These are phyloP conservation scores for Amanita rubescens DNA, from an alignment of 768 basidiomycete species.

Conservation along the genomic window DNA sequence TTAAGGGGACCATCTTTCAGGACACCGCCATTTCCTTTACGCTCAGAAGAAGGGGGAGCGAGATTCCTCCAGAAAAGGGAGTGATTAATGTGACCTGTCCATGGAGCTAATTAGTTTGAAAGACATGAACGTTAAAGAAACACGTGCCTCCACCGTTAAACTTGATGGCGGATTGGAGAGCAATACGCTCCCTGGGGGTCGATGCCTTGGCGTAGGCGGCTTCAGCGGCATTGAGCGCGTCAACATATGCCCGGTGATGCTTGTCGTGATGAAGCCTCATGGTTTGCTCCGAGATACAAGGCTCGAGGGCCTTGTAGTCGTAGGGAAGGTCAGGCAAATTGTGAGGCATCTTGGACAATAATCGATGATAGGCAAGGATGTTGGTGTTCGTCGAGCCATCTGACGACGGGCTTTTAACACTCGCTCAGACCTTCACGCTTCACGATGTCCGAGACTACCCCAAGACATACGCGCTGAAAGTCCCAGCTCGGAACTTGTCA, in stretches of 20 bases:
- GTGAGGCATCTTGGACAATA: constrained; percentile 31
- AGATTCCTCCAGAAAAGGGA: constrained; percentile 96
- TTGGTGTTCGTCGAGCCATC: no score
- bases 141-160: constrained; percentile 91
- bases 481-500: not conserved
- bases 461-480: not conserved
- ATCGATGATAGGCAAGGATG: not conserved
- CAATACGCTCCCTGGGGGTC: constrained; percentile 75
- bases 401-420: not conserved
- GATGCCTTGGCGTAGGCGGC: constrained; percentile 57
- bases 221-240: constrained; percentile 87
- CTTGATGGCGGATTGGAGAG: constrained; percentile 83
- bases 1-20: constrained; percentile 64
- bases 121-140: not conserved
- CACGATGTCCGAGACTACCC: not conserved
- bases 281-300: constrained; percentile 84
- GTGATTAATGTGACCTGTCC: constrained; percentile 82
- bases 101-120: not conserved
- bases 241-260: constrained; percentile 94
- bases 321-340: constrained; percentile 71
- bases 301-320: constrained; percentile 84
- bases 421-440: not conserved
- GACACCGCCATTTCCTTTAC: constrained; percentile 54
- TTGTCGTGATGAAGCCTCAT: constrained; percentile 94
- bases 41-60: constrained; percentile 48